A percentile compares a stretch with the other conserved stretches of the same genome.
These are phyloP conservation scores for Crithidia acanthocephali DNA, from an alignment of 208 protist genomes.

Conservation along the genomic window DNA sequence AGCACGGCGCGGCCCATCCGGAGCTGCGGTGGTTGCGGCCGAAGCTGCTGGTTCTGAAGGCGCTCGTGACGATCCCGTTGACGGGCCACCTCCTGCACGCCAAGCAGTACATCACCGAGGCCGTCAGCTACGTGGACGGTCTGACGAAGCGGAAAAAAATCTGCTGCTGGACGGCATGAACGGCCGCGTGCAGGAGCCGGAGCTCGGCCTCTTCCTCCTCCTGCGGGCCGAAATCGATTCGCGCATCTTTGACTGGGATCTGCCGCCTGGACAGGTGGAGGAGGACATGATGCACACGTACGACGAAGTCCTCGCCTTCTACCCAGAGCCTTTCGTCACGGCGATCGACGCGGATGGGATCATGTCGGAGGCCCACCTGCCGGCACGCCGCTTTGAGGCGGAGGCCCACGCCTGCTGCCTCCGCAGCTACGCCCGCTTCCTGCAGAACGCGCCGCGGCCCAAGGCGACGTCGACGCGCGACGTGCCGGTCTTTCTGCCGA, in stretches of 20 bases:
- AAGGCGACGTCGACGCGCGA: constrained; percentile 51
- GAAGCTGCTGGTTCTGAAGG: constrained; percentile 82
- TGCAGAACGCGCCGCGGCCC: constrained; percentile 62
- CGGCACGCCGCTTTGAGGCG: constrained; percentile 39
- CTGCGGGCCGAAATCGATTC: constrained; percentile 66
- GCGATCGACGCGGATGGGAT: constrained; percentile 78
- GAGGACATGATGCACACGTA: constrained; percentile 18
- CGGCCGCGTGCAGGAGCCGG: constrained; percentile 50
- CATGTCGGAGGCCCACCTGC: constrained; percentile 43
- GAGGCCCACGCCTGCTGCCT: constrained; percentile 73
- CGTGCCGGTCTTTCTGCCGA: constrained; percentile 75
- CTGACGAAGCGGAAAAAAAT: constrained; percentile 39
- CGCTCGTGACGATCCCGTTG: constrained; percentile 64
- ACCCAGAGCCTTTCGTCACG: constrained; percentile 66
- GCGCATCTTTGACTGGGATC: constrained; percentile 72
- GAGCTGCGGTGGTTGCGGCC: constrained; percentile 72
- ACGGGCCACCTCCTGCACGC: constrained; percentile 74
- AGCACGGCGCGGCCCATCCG: constrained; percentile 30
- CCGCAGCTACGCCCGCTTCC: constrained; percentile 69
- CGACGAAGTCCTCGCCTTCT: constrained; percentile 59
- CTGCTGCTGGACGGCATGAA: constrained; percentile 59
- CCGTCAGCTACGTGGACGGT: constrained; percentile 55
- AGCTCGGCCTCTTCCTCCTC: constrained; percentile 79
- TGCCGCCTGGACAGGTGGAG: constrained; percentile 25
- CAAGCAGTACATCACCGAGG: constrained; percentile 49